Percentiles rank a stretch among this genome's conserved stretches.
Evolutionary conservation across 768 basidiomycete species (phyloP).

Genomic region (Boletellus sp.): DNA sequence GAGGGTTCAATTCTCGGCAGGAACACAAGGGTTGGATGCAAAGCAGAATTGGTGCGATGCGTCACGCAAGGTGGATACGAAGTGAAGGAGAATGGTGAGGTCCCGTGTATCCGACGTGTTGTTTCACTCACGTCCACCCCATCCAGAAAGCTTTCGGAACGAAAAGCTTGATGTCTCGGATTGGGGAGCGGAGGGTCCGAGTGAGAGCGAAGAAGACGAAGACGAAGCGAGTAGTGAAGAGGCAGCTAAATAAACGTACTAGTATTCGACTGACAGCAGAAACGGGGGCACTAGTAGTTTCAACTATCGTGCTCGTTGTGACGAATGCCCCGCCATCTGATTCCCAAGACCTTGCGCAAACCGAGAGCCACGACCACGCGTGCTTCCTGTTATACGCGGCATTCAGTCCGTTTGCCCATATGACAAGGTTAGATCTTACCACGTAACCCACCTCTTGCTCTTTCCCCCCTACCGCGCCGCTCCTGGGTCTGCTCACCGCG

Average conservation of each 20-base stretch:
- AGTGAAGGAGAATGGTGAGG: conserved; percentile 56
- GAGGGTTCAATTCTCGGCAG: conserved; percentile 75
- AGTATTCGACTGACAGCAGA: not conserved
- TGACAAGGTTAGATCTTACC: conserved; percentile 38
- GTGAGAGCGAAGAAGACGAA: conserved; percentile 21
- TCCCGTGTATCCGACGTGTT: not conserved
- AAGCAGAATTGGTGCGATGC: conserved; percentile 64
- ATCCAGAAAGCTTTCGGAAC: conserved; percentile 49
- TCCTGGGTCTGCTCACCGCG: conserved; percentile 77
- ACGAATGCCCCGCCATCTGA: conserved; percentile 53
- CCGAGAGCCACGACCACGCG: conserved; percentile 71
- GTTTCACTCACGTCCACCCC: not conserved
- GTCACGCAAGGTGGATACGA: conserved; percentile 80
- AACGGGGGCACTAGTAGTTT: not conserved
- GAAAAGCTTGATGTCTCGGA: conserved; percentile 57
- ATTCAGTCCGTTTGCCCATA: conserved; percentile 1
- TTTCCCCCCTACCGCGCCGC: conserved; percentile 70
- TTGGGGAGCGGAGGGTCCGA: conserved; percentile 41
- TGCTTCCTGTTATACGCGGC: conserved; percentile 43
- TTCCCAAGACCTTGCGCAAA: conserved; percentile 82
- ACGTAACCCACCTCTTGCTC: conserved; percentile 49
- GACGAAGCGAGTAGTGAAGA: conserved; percentile 10
- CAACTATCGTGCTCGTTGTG: conserved; percentile 21
- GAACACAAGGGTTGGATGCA: conserved; percentile 67
- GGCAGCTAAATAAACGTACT: conserved; percentile 1